Evolutionary conservation across 2,329 filamentous ascomycete genomes (phyloP).

Genomic region (Cercospora sojina): DNA sequence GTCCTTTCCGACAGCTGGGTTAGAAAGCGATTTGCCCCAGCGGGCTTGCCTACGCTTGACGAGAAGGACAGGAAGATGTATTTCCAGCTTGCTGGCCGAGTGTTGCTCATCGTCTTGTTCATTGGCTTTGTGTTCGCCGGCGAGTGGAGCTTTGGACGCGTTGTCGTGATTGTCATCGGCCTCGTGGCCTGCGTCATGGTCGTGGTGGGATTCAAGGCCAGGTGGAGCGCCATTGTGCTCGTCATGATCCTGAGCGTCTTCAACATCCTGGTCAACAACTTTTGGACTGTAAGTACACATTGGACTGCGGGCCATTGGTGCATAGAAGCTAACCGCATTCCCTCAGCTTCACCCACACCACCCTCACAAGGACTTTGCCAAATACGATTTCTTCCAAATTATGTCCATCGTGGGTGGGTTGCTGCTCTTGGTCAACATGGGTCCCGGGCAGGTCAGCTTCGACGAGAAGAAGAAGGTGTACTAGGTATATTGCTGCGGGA

Average conservation of each 20-base stretch:
- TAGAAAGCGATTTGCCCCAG: constrained; percentile 94
- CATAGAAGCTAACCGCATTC: constrained; percentile 10
- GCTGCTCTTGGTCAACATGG: constrained; percentile 95
- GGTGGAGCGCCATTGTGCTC: constrained; percentile 94
- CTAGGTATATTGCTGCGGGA: constrained; percentile 45
- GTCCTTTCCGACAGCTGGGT: constrained; percentile 98
- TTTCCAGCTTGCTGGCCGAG: constrained; percentile 94
- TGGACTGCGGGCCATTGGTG: neutral
- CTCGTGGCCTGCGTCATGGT: constrained; percentile 96
- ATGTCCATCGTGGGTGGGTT: constrained; percentile 97
- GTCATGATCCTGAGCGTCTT: constrained; percentile 95
- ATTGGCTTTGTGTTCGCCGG: constrained; percentile 94
- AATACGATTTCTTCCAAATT: constrained; percentile 99
- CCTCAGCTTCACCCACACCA: constrained; percentile 89
- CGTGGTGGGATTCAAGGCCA: constrained; percentile 98
- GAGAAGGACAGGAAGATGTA: constrained; percentile 99
- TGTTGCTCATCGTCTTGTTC: constrained; percentile 96
- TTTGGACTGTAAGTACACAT: constrained; percentile 83
- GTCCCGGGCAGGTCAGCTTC: constrained; percentile 93
- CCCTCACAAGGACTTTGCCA: constrained; percentile 99
- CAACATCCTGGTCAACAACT: constrained; percentile 98
- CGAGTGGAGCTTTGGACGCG: constrained; percentile 84
- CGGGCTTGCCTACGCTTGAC: constrained; percentile 87
- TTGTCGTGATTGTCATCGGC: constrained; percentile 80
- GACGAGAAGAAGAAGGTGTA: constrained; percentile 99